Base-by-base conservation (phyloP, 148 eudicot species). In the Oxyria digyna region DNA sequence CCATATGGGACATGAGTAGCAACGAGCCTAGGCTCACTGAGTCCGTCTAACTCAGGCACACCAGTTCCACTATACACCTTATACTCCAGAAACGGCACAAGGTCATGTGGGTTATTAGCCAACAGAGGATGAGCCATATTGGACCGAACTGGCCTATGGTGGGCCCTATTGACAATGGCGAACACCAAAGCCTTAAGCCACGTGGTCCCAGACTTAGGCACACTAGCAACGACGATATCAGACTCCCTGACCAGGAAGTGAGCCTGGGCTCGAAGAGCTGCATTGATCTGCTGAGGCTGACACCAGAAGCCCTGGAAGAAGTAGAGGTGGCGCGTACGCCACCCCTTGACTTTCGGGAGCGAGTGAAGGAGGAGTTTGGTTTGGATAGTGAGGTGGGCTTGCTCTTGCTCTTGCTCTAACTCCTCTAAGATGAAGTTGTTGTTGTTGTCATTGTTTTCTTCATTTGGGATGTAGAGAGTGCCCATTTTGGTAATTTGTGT, bases 291-390 rank as follows among this genome's bases (percentile, higher is more conserved):
- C 38, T 27, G 35, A 1, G 62, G 50, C 3, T 63, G 74, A 27
- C 78, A 75, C 71, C 74, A 75, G 20, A 75, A 75, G 38, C 57
- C 67, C 40, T 75, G 73, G 42, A 69, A 70, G 26, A 69, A 31
- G 62, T 63, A 68, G 37, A 69, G 71, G 54, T 42, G 23, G 29
- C 55, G 54, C 43, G 57, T 70, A 10, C 62, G 49, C 42, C 55
- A 42, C 8, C 57, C 73, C 29, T 62, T 74, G 26, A 6, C 65
- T 13, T 35, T 52, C 0, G 66, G 66, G 42, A 70, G 72, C 9
- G 64, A 18, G 23, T 17, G 24, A 6, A 64, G 11, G 23, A 64
- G 43, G 14, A 24, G 24, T 33, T 55, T 55, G 32, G 63, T 55
- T 55, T 55, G 32, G 63, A 11, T 29, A 7, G 7, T 24, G 1